Percentiles rank a stretch among this genome's conserved stretches.
Conservation (phyloP, 129 eudicot species). For the Lonicera japonica region DNA sequence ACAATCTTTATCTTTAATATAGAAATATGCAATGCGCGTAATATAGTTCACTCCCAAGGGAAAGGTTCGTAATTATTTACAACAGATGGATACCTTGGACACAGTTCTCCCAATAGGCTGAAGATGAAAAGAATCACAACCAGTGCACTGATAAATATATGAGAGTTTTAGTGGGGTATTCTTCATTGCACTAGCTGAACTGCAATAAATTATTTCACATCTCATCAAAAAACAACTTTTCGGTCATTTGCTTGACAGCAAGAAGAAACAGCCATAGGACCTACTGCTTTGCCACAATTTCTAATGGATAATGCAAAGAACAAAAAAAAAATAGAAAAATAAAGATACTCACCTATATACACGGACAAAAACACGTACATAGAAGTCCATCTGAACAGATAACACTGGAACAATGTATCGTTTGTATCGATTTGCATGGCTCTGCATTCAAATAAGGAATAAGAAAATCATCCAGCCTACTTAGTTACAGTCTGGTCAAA, state of each 20-base stretch:
- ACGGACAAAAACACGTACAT: conserved; percentile 96
- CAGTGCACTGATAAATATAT: conserved; percentile 83
- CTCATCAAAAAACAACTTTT: conserved; percentile 7
- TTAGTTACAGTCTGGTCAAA: too few relatives aligned
- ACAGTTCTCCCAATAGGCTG: conserved; percentile 91
- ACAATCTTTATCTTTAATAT: not conserved
- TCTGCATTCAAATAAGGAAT: conserved; percentile 37
- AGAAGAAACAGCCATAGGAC: conserved; percentile 4
- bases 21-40: not conserved
- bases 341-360: conserved; percentile 66
- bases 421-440: conserved; percentile 97
- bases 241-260: not conserved
- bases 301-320: not conserved
- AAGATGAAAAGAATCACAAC: conserved; percentile 98
- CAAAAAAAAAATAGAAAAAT: not conserved
- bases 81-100: conserved; percentile 50
- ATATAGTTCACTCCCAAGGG: not conserved
- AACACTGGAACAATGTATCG: conserved; percentile 86
- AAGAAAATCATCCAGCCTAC: not conserved
- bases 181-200: conserved; percentile 96
- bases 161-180: conserved; percentile 96
- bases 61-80: not conserved
- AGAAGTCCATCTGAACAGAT: conserved; percentile 96
- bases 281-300: not conserved
- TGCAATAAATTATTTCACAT: conserved; percentile 29